Evolutionary conservation across 805 yeast species (phyloP).

Genomic region (Metschnikowia cubensis): DNA sequence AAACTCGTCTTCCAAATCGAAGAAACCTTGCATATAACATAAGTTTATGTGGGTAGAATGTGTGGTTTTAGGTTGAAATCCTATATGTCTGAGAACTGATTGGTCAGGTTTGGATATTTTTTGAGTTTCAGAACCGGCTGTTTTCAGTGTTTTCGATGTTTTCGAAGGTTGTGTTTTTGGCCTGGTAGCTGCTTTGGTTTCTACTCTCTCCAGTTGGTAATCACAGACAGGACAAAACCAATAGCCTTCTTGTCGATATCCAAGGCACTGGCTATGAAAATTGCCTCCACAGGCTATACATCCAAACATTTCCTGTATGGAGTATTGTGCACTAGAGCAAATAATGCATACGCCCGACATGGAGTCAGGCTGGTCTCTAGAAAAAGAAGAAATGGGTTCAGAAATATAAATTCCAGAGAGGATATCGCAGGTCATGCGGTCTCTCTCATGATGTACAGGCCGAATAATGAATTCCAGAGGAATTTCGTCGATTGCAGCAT

Average conservation of each 20-base stretch:
- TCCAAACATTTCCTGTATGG: slow-evolving; percentile 19
- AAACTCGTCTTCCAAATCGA: neutral
- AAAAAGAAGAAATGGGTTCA: no score
- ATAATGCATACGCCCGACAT: slow-evolving; percentile 26
- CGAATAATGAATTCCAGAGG: slow-evolving; percentile 35
- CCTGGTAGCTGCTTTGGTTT: neutral
- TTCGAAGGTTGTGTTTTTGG: no score
- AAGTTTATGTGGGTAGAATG: no score
- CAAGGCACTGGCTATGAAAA: slow-evolving; percentile 42
- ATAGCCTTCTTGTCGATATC: slow-evolving; percentile 17
- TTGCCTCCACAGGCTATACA: slow-evolving; percentile 36
- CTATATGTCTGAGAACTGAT: no score
- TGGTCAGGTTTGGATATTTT: no score
- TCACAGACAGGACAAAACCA: slow-evolving; percentile 57
- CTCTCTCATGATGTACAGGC: neutral
- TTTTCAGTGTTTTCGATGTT: no score
- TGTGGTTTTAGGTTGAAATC: no score
- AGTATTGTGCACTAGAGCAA: slow-evolving; percentile 35
- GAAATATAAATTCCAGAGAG: no score
- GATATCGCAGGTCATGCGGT: no score
- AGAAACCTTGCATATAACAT: neutral
- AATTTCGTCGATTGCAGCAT: slow-evolving; percentile 35
- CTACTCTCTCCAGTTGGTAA: slow-evolving; percentile 28
- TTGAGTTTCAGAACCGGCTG: no score
- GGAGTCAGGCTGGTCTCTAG: neutral